These are phyloP conservation scores for Irpex lacteus DNA, from an alignment of 1,284 basidiomycete species.

Conservation along the genomic window DNA sequence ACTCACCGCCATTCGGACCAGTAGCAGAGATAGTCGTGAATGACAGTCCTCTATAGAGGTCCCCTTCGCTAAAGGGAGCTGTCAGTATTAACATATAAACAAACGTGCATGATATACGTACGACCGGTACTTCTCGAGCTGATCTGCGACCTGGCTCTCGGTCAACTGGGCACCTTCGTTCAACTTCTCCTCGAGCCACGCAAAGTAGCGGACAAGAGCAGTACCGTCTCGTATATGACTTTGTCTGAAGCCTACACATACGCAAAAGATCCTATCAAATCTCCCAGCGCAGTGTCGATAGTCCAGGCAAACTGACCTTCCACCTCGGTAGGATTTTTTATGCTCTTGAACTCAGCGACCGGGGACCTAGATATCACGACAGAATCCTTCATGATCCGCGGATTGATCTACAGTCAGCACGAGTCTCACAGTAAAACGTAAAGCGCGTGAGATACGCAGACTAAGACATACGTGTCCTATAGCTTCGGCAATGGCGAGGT, in stretches of 20 bases:
- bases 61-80: constrained; percentile 51
- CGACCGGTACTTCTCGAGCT: constrained; percentile 81
- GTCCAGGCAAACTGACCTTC: constrained; percentile 19
- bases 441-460: constrained; percentile 7
- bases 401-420: constrained; percentile 19
- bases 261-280: not conserved
- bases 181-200: constrained; percentile 91
- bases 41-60: constrained; percentile 83
- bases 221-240: constrained; percentile 89
- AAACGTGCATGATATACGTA: constrained; percentile 37
- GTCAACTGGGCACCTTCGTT: constrained; percentile 61
- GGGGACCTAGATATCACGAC: constrained; percentile 68
- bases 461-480: constrained; percentile 55
- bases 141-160: constrained; percentile 81
- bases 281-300: not conserved
- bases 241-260: constrained; percentile 78
- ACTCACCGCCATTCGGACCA: constrained; percentile 81
- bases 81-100: not conserved
- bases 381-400: constrained; percentile 33
- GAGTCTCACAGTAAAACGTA: constrained; percentile 4
- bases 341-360: constrained; percentile 81
- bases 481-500: constrained; percentile 76
- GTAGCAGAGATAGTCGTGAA: constrained; percentile 93
- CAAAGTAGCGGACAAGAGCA: constrained; percentile 86
- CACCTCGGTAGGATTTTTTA: constrained; percentile 87